Evolutionary conservation across 1,284 basidiomycete species (phyloP).

Genomic region (Puccinia novopanici): DNA sequence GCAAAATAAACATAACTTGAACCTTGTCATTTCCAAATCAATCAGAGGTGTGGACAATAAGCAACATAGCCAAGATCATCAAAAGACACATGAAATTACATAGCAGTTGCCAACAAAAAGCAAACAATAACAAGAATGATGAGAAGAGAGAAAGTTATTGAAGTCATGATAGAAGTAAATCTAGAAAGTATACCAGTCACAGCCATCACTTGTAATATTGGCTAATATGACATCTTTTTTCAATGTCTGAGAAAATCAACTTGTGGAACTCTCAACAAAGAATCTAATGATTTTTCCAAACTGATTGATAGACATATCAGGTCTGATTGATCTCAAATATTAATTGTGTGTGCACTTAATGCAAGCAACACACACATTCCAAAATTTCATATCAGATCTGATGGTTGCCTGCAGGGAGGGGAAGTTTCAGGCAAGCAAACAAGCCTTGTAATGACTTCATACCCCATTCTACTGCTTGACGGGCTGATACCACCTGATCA

Average conservation of each 20-base stretch:
- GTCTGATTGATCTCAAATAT: slow-evolving; percentile 5
- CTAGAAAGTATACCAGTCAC: neutral
- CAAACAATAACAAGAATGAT: too few species aligned
- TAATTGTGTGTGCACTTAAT: neutral
- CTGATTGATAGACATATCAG: neutral
- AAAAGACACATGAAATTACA: too few species aligned
- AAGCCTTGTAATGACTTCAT: neutral
- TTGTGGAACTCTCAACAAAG: neutral
- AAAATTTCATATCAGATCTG: neutral
- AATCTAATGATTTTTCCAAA: neutral
- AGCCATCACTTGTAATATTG: neutral
- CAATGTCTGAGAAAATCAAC: neutral
- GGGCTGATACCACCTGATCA: neutral
- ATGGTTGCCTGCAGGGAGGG: neutral
- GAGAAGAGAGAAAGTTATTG: too few species aligned
- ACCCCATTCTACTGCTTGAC: slow-evolving; percentile 25
- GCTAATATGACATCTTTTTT: neutral
- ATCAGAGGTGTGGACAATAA: too few species aligned
- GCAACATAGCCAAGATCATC: too few species aligned
- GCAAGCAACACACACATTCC: neutral
- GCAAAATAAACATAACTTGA: too few species aligned
- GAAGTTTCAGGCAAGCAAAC: neutral
- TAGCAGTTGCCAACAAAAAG: too few species aligned
- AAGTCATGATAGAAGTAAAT: neutral
- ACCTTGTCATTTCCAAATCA: too few species aligned